Evolutionary conservation across 2,329 filamentous ascomycete species (phyloP).

Genomic region (Emmonsiellopsis sp.): DNA sequence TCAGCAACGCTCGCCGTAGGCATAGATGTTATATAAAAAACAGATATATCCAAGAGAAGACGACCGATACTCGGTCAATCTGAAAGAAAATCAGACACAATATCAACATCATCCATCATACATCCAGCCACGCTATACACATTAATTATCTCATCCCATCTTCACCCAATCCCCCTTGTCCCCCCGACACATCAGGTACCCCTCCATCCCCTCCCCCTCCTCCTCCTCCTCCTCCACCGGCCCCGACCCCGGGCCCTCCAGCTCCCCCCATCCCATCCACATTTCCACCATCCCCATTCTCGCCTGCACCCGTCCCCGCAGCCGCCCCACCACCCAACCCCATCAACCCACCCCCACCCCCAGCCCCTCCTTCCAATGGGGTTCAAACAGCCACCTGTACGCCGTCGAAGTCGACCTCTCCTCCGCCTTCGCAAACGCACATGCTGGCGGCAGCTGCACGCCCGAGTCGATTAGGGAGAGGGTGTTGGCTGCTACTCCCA

Average conservation of each 20-base stretch:
- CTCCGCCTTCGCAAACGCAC: conserved; percentile 3
- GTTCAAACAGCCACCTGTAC: conserved; percentile 10
- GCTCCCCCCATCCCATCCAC: not conserved
- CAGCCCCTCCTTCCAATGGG: not conserved
- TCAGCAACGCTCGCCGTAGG: too few species aligned
- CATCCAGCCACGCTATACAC: too few species aligned
- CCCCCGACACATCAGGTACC: too few species aligned
- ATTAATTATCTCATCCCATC: too few species aligned
- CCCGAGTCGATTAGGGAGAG: conserved; percentile 7
- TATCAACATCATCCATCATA: too few species aligned
- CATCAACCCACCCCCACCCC: not conserved
- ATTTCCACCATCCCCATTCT: not conserved
- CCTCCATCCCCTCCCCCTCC: not conserved
- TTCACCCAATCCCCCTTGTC: not conserved
- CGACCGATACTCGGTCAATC: too few species aligned
- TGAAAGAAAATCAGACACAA: too few species aligned
- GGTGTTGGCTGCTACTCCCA: not conserved
- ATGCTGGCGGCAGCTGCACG: not conserved
- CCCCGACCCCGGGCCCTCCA: not conserved
- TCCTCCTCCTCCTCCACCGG: not conserved
- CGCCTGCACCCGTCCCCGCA: not conserved
- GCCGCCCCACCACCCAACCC: not conserved
- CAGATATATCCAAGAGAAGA: too few species aligned
- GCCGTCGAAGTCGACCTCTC: conserved; percentile 16
- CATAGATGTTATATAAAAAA: too few species aligned